phyloP scores from a whole-genome alignment of 2,329 filamentous ascomycete species.

The Didymella pinodella region DNA sequence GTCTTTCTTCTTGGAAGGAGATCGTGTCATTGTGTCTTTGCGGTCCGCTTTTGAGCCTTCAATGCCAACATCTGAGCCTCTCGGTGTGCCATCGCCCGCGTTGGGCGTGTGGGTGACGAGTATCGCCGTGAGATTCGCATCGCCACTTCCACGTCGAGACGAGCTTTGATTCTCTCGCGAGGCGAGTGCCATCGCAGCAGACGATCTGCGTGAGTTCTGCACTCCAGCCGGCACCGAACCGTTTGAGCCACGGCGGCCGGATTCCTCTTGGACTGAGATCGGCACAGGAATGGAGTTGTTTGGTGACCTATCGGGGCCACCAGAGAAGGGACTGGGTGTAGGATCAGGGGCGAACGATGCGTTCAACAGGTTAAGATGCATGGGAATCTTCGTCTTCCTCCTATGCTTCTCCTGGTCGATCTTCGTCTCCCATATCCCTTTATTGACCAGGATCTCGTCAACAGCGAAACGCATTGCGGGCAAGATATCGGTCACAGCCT shows the following conservation, averaged over 20 bases:
- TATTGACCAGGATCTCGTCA: constrained; percentile 81
- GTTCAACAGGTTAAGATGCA: constrained; percentile 33
- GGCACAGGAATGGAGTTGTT: constrained; percentile 18
- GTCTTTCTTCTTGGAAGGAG: constrained; percentile 35
- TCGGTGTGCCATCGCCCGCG: constrained; percentile 33
- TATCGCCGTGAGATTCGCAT: constrained; percentile 52
- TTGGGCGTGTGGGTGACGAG: constrained; percentile 50
- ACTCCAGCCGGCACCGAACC: constrained; percentile 36
- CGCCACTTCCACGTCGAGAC: constrained; percentile 49
- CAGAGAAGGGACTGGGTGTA: constrained; percentile 47
- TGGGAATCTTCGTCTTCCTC: constrained; percentile 47
- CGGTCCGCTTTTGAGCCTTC: constrained; percentile 35
- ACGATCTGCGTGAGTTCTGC: constrained; percentile 42
- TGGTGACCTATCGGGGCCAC: constrained; percentile 28
- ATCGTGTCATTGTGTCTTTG: constrained; percentile 42
- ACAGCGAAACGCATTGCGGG: constrained; percentile 86
- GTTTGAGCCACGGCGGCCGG: constrained; percentile 38
- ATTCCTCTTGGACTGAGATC: constrained; percentile 28
- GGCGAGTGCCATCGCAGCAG: constrained; percentile 36
- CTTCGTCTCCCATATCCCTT: constrained; percentile 73
- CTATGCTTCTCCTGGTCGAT: constrained; percentile 69
- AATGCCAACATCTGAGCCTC: constrained; percentile 24
- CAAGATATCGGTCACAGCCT: constrained; percentile 84
- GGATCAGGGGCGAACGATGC: constrained; percentile 39
- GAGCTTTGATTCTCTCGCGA: constrained; percentile 46